Base-by-base conservation (phyloP, 2,329 filamentous ascomycete genomes). In the Pyrenophora teres region DNA sequence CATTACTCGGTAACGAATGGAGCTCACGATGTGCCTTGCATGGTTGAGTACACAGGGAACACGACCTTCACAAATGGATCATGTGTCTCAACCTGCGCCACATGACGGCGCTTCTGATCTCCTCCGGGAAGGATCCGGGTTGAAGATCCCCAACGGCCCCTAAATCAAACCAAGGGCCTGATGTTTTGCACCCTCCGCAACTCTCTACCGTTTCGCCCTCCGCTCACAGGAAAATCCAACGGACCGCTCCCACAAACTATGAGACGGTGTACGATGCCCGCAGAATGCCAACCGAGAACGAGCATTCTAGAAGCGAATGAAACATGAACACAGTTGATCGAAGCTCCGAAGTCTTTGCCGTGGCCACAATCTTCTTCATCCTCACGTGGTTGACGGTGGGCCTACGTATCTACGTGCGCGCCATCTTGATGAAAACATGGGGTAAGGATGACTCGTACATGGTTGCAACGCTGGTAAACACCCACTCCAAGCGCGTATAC, bases 381-480 rank as follows among this genome's bases (percentile, higher is more conserved):
- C 56, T 76, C 13, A 68, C 73, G 51, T 76, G 72, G 67, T 47
- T 73, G 5, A 67, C 73, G 7, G 68, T 77, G 19, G 44, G 58
- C 25, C 53, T 77, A 16, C 67, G 76, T 5, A 54, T 76, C 21
- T 73, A 75, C 40, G 72, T 75, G 6, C 68, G 75, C 36, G 65
- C 66, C 5, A 54, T 62, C 15, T 57, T 77, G 64, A 62, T 74
- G 40, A 71, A 69, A 18, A 66, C 61, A 2, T 76, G 74, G 60
- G 75, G 74, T 7, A 44, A 57, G n/a, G 76, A 62, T 58, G 77
- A 79, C 59, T 74, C 67, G 56, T 70, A 63, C 6, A 77, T 78
- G 74, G 50, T 76, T 25, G 61, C 63, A 3, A 72, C 75, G 9
- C 59, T 74, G 43, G 68, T 70, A 59, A 41, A 62, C 42, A 16